Conservation (phyloP, 148 eudicot genomes). For the Rhododendron ovatum region DNA sequence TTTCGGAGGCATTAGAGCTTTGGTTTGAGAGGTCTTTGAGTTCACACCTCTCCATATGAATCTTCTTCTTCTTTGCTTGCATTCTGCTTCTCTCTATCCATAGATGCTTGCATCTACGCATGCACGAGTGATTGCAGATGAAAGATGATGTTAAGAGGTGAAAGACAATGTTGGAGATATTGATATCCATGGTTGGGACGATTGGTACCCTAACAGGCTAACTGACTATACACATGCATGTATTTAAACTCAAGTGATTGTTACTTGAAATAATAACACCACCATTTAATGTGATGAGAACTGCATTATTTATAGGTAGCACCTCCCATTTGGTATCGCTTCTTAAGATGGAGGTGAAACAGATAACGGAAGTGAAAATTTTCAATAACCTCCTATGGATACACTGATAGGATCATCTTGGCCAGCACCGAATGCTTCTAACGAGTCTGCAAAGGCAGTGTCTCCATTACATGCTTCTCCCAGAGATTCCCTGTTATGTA, state of each 20-base stretch:
- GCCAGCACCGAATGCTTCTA: slow-evolving; percentile 88
- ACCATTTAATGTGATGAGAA: neutral
- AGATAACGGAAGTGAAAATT: neutral
- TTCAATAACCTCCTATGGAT: slow-evolving; percentile 77
- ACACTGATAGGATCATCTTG: slow-evolving; percentile 90
- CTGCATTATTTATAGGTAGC: neutral
- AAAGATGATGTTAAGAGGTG: neutral
- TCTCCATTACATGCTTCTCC: slow-evolving; percentile 81
- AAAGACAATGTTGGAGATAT: neutral
- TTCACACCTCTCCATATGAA: neutral
- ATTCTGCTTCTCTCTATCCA: neutral
- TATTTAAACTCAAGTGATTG: neutral
- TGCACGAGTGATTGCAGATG: neutral
- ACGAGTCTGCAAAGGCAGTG: slow-evolving; percentile 61
- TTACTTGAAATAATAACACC: no score
- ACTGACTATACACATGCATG: neutral
- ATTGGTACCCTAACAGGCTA: neutral
- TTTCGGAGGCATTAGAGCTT: neutral
- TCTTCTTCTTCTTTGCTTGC: neutral
- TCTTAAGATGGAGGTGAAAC: neutral
- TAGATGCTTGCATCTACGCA: neutral
- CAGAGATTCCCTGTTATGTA: slow-evolving; percentile 57
- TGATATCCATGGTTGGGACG: neutral
- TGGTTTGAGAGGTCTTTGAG: neutral
- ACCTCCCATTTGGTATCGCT: neutral